Conservation (phyloP, 148 eudicot species). For the Arctostaphylos glauca region DNA sequence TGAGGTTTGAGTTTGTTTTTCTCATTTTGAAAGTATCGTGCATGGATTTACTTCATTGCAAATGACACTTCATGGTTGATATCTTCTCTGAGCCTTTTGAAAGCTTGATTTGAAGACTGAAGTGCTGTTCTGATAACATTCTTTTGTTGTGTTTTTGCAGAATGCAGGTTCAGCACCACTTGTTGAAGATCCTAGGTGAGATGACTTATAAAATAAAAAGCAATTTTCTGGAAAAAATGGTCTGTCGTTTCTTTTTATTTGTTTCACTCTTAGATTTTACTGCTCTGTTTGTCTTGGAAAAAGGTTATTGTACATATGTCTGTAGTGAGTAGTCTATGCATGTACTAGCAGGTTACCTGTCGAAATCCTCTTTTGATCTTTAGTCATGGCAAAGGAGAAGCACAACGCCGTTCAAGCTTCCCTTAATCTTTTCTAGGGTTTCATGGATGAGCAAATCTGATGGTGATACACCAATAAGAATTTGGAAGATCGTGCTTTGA, state of each 20-base stretch:
- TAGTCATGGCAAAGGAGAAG: not conserved
- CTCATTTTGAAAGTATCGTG: not conserved
- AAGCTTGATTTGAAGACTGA: not conserved
- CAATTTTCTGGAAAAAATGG: not conserved
- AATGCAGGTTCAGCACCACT: conserved; percentile 2
- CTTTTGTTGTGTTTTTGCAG: conserved; percentile 17
- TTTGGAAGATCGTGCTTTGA: not conserved
- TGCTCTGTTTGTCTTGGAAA: not conserved
- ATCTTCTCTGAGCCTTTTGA: not conserved
- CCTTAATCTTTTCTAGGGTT: not conserved
- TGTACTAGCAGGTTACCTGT: not conserved
- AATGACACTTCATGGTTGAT: not conserved
- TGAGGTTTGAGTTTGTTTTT: not conserved
- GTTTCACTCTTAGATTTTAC: not conserved
- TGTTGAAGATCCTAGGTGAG: conserved; percentile 16
- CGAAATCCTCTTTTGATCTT: not conserved
- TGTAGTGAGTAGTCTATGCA: not conserved
- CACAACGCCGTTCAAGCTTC: not conserved
- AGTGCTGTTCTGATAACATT: not conserved
- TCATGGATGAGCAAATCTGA: not conserved
- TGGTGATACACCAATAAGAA: not conserved
- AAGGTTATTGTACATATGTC: not conserved
- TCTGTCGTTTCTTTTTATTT: not conserved
- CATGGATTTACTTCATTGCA: not conserved
- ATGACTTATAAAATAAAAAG: not conserved